Evolutionary conservation across 306 rosid genomes (phyloP), one percentile per base, ranked within the genome.

Genomic region (Crotalaria pallida): DNA sequence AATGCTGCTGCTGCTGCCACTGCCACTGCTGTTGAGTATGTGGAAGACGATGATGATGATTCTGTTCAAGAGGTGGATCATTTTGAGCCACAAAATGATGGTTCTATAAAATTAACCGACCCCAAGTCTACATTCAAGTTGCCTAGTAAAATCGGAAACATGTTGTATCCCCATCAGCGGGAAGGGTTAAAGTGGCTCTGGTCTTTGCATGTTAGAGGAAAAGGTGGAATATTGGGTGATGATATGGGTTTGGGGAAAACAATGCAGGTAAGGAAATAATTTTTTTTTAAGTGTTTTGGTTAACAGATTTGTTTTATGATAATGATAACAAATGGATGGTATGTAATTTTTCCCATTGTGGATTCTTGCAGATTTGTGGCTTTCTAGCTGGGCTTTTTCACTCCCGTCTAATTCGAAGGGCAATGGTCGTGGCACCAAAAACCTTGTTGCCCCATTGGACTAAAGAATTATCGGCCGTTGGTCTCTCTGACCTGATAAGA

Each of bases 191-290:
- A 75, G 63, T 92, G 98, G 98, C 88, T 89, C 10, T 92, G 98
- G 96, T 84, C 96, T 75, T 82, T 92, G 83, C 96, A 89, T 79
- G 87, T 86, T 68, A 86, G 69, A 73, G 89, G 92, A 10, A 92
- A 92, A 81, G 96, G 98, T 67, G 98, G 98, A 75, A 86, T 92
- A 53, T 83, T 92, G 80, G 98, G 98, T 11, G 98, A 92, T 84
- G 98, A 92, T 76, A 92, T 89, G 98, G 98, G 98, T 45, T 64
- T 92, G 80, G 98, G 98, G 5, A 92, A 92, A 84, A 92, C 98
- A 15, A 92, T 89, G 98, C 98, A 92, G 92, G 98, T 89, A 88
- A 67, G 43, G 59, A 71, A 76, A 69, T 73, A n/a, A n/a, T n/a
- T n/a, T n/a, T n/a, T n/a, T n/a, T n/a, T n/a, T n/a, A n/a, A n/a